A percentile compares a stretch with the other conserved stretches of the same genome.
Conservation (phyloP, 805 yeast species). For the Ogataea paraovalis region DNA sequence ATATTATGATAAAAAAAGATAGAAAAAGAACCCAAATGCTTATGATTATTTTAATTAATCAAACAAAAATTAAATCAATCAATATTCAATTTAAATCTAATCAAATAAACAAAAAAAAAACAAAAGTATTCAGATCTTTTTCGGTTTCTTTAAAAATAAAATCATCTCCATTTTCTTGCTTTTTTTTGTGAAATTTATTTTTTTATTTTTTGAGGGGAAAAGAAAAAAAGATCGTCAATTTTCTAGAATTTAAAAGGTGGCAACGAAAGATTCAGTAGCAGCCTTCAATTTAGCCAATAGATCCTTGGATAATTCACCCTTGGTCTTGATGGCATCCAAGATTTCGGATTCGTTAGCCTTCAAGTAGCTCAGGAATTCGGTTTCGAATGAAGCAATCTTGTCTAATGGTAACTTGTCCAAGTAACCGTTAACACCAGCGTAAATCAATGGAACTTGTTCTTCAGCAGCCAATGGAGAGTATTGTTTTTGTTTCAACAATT, state of each 20-base stretch:
- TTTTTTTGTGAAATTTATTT: background rate
- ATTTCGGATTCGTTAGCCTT: slow-evolving; percentile 85
- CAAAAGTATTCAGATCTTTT: slow-evolving; percentile 4
- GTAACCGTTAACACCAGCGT: slow-evolving; percentile 99
- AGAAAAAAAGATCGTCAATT: background rate
- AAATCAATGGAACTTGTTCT: slow-evolving; percentile 98
- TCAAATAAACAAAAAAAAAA: slow-evolving; percentile 11
- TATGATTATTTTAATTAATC: too few species aligned
- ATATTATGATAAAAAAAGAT: background rate
- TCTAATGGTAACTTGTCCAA: slow-evolving; percentile 82
- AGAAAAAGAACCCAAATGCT: background rate
- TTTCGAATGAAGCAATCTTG: slow-evolving; percentile 88
- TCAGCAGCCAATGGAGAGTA: slow-evolving; percentile 95
- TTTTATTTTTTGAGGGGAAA: background rate
- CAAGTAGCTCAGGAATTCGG: slow-evolving; percentile 86
- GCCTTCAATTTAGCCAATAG: slow-evolving; percentile 80
- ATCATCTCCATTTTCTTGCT: background rate
- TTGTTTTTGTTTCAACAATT: slow-evolving; percentile 97
- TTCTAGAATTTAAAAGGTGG: slow-evolving; percentile 63
- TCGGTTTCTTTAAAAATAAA: too few species aligned
- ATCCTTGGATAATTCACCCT: slow-evolving; percentile 90
- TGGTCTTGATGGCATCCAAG: slow-evolving; percentile 75
- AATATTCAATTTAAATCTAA: background rate
- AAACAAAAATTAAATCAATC: slow-evolving; percentile 1
- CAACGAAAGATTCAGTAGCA: slow-evolving; percentile 89